Percentiles rank a stretch among this genome's conserved stretches.
phyloP scores from a whole-genome alignment of 73 alveolate species.

The Paramecium pentaurelia region DNA sequence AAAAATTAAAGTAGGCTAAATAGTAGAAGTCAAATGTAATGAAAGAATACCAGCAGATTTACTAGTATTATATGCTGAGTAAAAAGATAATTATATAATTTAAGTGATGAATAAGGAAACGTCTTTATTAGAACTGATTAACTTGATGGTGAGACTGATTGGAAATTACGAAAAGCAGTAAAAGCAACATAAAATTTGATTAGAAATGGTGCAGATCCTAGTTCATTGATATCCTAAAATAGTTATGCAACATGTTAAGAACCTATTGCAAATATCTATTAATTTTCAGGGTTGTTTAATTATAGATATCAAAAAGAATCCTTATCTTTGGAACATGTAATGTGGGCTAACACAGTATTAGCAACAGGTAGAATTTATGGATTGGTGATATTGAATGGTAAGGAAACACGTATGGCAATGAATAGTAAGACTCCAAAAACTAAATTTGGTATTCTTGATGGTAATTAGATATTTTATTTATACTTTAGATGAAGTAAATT shows the following conservation, averaged over 20 bases:
- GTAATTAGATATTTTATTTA: background rate
- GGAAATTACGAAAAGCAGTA: conserved; percentile 95
- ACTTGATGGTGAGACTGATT: conserved; percentile 98
- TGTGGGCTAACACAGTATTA: conserved; percentile 92
- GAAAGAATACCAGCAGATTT: conserved; percentile 94
- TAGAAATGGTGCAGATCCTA: conserved; percentile 56
- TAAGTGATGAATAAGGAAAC: conserved; percentile 70
- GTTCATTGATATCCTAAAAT: conserved; percentile 43
- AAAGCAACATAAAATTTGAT: conserved; percentile 41
- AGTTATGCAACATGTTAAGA: conserved; percentile 48
- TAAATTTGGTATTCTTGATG: conserved; percentile 76
- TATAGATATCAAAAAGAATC: conserved; percentile 53
- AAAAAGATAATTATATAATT: conserved; percentile 37
- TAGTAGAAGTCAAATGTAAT: conserved; percentile 75
- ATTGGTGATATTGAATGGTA: conserved; percentile 91
- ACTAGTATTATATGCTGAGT: conserved; percentile 75
- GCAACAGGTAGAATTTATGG: conserved; percentile 90
- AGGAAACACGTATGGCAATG: conserved; percentile 91
- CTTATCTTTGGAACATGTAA: conserved; percentile 81
- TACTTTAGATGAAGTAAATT: conserved; percentile 81
- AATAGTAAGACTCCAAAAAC: conserved; percentile 82
- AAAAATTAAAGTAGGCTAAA: conserved; percentile 82
- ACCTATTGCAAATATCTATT: conserved; percentile 79
- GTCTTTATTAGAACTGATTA: conserved; percentile 92
- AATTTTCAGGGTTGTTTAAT: conserved; percentile 72